phyloP scores from a whole-genome alignment of 2,329 filamentous ascomycete genomes.

The Monilinia fructicola region DNA sequence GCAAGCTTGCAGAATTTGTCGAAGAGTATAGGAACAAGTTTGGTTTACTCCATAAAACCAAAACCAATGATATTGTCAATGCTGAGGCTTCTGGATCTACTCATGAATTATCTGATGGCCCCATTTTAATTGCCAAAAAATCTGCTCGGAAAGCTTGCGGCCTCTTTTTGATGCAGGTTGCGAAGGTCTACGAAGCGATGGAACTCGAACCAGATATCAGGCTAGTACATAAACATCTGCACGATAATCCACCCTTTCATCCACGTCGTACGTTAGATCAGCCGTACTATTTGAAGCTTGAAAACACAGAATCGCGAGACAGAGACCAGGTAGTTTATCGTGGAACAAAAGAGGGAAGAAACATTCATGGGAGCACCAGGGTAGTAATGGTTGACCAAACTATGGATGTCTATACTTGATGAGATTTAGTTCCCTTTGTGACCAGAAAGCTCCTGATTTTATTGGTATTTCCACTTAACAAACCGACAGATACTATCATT shows the following conservation, averaged over 20 bases:
- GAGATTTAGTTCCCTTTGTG: constrained; percentile 30
- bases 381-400: constrained; percentile 48
- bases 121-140: not conserved
- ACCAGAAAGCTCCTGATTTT: no score
- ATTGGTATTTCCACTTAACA: not conserved
- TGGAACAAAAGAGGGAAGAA: constrained; percentile 26
- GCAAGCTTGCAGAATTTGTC: not conserved
- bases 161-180: constrained; percentile 28
- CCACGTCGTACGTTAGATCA: constrained; percentile 49
- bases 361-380: constrained; percentile 23
- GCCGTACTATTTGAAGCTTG: constrained; percentile 44
- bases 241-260: constrained; percentile 42
- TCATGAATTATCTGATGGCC: not conserved
- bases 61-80: not conserved
- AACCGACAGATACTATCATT: constrained; percentile 42
- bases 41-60: not conserved
- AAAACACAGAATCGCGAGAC: constrained; percentile 44
- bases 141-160: constrained; percentile 14
- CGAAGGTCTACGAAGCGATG: constrained; percentile 31
- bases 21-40: not conserved
- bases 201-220: constrained; percentile 32
- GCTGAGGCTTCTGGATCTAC: no score
- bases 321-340: constrained; percentile 34
- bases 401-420: constrained; percentile 48
- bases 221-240: constrained; percentile 29